These are phyloP conservation scores for Pisolithus tinctorius DNA, from an alignment of 768 basidiomycete genomes.

Conservation along the genomic window DNA sequence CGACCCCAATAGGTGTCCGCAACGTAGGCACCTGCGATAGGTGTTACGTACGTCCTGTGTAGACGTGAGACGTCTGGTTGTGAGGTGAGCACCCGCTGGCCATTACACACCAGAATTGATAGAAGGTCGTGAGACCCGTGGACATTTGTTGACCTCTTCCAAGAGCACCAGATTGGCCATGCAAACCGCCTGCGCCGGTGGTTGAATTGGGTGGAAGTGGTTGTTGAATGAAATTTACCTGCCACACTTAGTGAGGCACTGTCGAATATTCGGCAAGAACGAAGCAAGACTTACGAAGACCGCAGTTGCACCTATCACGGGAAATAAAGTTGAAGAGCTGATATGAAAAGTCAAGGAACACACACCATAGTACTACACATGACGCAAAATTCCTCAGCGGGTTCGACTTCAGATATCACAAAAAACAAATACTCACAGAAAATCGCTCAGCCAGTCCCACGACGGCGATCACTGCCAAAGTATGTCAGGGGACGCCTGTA, in stretches of 20 bases:
- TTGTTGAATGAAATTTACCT: slow-evolving; percentile 75
- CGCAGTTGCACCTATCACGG: slow-evolving; percentile 30
- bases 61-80: neutral
- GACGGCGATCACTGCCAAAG: slow-evolving; percentile 48
- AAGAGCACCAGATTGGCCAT: slow-evolving; percentile 62
- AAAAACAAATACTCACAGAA: slow-evolving; percentile 36
- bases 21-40: slow-evolving; percentile 63
- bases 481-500: neutral
- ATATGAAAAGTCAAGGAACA: slow-evolving; percentile 3
- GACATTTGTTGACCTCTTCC: slow-evolving; percentile 62
- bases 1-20: slow-evolving; percentile 70
- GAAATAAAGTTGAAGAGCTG: neutral
- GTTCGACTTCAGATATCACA: neutral
- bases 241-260: neutral
- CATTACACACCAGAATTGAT: slow-evolving; percentile 52
- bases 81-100: neutral
- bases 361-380: slow-evolving; percentile 40
- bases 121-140: slow-evolving; percentile 66
- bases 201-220: slow-evolving; percentile 56
- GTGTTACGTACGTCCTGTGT: slow-evolving; percentile 56
- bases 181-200: slow-evolving; percentile 52
- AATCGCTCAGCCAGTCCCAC: slow-evolving; percentile 72
- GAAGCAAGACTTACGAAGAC: slow-evolving; percentile 29
- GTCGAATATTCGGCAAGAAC: neutral
- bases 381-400: neutral